Base-by-base conservation (phyloP, 169 alveolate genomes). In the Cryptosporidium muris region DNA sequence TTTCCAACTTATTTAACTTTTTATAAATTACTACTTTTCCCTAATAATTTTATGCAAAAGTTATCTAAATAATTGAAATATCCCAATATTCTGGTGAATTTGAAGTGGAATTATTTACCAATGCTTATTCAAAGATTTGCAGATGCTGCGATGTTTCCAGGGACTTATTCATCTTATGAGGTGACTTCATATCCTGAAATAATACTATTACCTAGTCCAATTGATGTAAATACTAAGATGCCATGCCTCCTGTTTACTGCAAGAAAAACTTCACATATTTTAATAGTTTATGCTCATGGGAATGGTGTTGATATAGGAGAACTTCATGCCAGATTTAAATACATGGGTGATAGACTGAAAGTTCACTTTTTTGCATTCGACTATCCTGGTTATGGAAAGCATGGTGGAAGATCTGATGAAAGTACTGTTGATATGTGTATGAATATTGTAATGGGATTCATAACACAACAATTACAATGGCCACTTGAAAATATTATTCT, bases 141-240 rank as follows among this genome's bases (percentile, higher is more conserved):
- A 6, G 90, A 82, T 60, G 54, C 68, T 34, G 93, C 90, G 42
- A 90, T 90, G 92, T 90, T 90, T 60, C 93, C 93, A 8, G 93
- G 93, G 43, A 89, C 93, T 53, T 53, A 62, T 51, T 80, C 91
- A 52, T 66, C 88, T 12, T 90, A 90, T 67, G 92, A 90, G 40
- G 48, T 89, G 3, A 54, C 91, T 36, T 89, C 93, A 16, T 82
- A 56, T 65, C 91, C 91, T 12, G 90, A 88, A 65, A 80, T 81
- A 53, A 81, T 90, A 42, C 62, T 90, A 65, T 64, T 90, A 9
- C 93, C 92, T 38, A 66, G 81, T 4, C 66, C 63, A 42, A 16
- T 60, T 6, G 60, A 74, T 54, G 47, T 16, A 45, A 62, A 58
- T 40, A 74, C 11, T 48, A 68, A 80, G 34, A 81, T 82, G 42